A percentile compares a stretch with the other conserved stretches of the same genome.
phyloP scores from a whole-genome alignment of 768 basidiomycete species.

The Termitomyces heimii region DNA sequence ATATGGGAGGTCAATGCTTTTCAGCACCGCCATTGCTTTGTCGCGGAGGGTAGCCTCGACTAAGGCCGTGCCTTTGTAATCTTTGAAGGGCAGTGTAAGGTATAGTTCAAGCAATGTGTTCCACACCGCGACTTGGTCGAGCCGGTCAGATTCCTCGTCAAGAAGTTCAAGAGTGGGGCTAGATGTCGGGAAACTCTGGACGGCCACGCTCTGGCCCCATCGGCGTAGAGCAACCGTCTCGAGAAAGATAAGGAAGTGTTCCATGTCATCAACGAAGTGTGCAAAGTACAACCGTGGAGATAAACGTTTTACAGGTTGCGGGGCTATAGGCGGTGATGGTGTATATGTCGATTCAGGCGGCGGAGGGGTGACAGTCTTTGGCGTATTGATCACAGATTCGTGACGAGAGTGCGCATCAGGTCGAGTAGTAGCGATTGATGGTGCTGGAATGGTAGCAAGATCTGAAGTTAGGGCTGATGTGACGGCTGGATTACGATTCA shows the following conservation, averaged over 20 bases:
- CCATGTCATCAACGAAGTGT: slow-evolving; percentile 87
- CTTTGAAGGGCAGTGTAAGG: slow-evolving; percentile 47
- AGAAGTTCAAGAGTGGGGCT: slow-evolving; percentile 13
- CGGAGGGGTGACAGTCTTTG: slow-evolving; percentile 21
- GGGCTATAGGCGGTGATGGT: slow-evolving; percentile 11
- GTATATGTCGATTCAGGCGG: slow-evolving; percentile 28
- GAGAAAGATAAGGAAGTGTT: slow-evolving; percentile 79
- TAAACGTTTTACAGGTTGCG: slow-evolving; percentile 44
- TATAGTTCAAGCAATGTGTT: slow-evolving; percentile 61
- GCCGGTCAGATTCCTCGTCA: slow-evolving; percentile 47
- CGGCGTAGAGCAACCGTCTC: slow-evolving; percentile 77
- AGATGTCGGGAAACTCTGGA: slow-evolving; percentile 8
- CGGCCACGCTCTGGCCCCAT: slow-evolving; percentile 69
- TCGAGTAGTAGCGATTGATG: slow-evolving; percentile 41
- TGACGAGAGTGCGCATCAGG: slow-evolving; percentile 30
- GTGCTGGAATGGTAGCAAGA: slow-evolving; percentile 32
- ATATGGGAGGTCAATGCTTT: slow-evolving; percentile 59
- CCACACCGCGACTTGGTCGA: slow-evolving; percentile 25
- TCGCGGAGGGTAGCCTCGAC: slow-evolving; percentile 34
- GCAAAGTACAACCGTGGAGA: slow-evolving; percentile 88
- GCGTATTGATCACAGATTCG: slow-evolving; percentile 30
- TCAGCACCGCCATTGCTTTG: slow-evolving; percentile 73
- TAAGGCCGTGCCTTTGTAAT: slow-evolving; percentile 16
- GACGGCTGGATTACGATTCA: slow-evolving; percentile 50
- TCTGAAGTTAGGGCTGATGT: slow-evolving; percentile 35